phyloP scores from a whole-genome alignment of 805 yeast genomes.

The Priceomyces carsonii region DNA sequence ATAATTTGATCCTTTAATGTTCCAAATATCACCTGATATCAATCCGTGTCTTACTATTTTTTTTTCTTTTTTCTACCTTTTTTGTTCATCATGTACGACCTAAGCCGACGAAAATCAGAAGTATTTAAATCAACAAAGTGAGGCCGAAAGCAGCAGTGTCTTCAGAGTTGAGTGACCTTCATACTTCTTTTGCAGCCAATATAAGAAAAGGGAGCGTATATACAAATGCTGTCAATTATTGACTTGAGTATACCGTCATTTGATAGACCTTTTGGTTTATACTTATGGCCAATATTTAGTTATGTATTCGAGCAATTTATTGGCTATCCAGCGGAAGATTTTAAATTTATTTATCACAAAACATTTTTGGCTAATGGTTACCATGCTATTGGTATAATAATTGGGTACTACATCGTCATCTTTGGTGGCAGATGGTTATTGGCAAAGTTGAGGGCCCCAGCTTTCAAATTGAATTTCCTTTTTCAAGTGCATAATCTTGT shows the following conservation, averaged over 20 bases:
- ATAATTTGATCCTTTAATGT: no score
- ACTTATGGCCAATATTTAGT: constrained; percentile 70
- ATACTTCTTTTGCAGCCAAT: no score
- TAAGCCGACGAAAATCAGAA: no score
- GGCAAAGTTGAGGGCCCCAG: constrained; percentile 50
- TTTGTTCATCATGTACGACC: no score
- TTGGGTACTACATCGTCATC: constrained; percentile 40
- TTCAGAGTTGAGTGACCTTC: no score
- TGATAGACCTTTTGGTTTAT: constrained; percentile 55
- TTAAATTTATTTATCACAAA: constrained; percentile 63
- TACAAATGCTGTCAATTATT: constrained; percentile 14
- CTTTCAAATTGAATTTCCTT: constrained; percentile 70
- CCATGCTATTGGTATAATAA: constrained; percentile 49
- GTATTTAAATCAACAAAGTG: no score
- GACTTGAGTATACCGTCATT: constrained; percentile 34
- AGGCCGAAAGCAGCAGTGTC: no score
- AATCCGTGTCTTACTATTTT: no score
- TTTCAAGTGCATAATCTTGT: constrained; percentile 85
- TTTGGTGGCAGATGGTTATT: constrained; percentile 75
- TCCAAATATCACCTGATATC: no score
- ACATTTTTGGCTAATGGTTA: constrained; percentile 68
- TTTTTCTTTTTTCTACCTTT: no score
- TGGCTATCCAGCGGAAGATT: constrained; percentile 65
- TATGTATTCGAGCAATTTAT: constrained; percentile 41
- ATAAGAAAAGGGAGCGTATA: no score